Base-by-base conservation (phyloP, 2,329 filamentous ascomycete genomes). In the Chalara sp. region DNA sequence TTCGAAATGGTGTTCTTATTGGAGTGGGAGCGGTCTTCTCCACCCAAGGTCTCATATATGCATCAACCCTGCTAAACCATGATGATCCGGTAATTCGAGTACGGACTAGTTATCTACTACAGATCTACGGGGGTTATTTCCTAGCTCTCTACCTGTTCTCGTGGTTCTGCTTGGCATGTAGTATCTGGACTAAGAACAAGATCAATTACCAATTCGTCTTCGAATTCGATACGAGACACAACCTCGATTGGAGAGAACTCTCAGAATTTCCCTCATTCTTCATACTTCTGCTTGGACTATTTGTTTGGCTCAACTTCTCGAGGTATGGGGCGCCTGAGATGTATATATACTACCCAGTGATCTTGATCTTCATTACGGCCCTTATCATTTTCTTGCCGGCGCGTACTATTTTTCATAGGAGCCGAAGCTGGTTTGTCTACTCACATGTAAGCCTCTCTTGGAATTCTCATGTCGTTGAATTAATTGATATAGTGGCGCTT, bases 191-290 rank as follows among this genome's bases (percentile, higher is more conserved):
- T 5, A 74, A 73, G 47, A 83, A 85, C 65, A 95, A 92, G 68
- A 88, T 99, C 69, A 99, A 99, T 66, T 97, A 97, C 66, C 81
- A 86, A 49, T 96, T 96, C 67, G 89, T 97, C 59, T 99, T 99
- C 64, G 93, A 99, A 70, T 93, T 96, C 64, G 91, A 97, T 72
- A 84, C 85, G 49, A 79, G 92, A 52, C 83, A 93, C 66, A 81
- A 85, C 56, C 72, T 97, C 31, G 89, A 97, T 67, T 99, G 92
- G 90, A 83, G 88, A 59, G 84, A 96, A 66, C 75, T 96, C 32
- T 76, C 86, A 6, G 87, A 93, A 75, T 84, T 97, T 56, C 91
- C 93, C 2, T 87, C 87, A 59, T 84, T 95, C 66, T 89, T 95
- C 64, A 72, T 89, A 5, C 79, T 95, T 46, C 66, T 90, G 5